Evolutionary conservation across 768 basidiomycete species (phyloP), one percentile per base, ranked within the genome.

Genomic region (Serendipita vermifera): DNA sequence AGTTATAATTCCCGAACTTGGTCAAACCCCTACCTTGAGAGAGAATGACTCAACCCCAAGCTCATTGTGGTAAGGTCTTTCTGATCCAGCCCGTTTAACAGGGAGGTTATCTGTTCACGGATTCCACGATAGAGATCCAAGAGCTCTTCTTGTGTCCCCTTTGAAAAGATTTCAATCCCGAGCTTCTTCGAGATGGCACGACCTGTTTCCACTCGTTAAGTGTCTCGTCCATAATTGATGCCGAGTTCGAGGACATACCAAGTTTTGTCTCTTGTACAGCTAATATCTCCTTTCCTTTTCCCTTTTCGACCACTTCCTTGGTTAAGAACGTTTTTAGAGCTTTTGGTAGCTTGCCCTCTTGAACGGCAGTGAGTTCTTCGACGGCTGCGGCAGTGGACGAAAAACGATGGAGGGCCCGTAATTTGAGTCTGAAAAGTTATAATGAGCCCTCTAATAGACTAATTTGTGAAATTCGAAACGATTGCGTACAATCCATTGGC

Each of bases 51-150:
- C 59, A 99, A 77, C 78, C 96, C 96, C 62, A 99, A 73, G 63
- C 87, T 91, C 94, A 99, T 98, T 33, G 93, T 97, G 26, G 91
- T 84, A 61, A 99, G 73, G 71, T 97, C 94, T 67, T 89, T 87
- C 5, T 89, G 88, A 70, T 93, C 87, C 41, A 93, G 71, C 40
- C 92, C 94, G 62, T 93, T 88, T 60, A 99, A 74, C 20, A 99
- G 75, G 2, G 84, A 77, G 15, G 87, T 74, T 55, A 99, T 75
- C 70, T 99, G 96, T 61, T 79, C 77, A 56, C 96, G 79, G 59
- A 98, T 99, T 62, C 96, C 96, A 63, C 92, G 84, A 83, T 92
- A 98, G 20, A 98, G 80, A 61, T 99, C 96, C 53, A 71, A 67
- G 7, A 51, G 46, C 24, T 51, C 46, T 46, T 73, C 71, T 54